These are phyloP conservation scores for Epichloe elymi DNA, from an alignment of 2,329 filamentous ascomycete species.

Conservation along the genomic window DNA sequence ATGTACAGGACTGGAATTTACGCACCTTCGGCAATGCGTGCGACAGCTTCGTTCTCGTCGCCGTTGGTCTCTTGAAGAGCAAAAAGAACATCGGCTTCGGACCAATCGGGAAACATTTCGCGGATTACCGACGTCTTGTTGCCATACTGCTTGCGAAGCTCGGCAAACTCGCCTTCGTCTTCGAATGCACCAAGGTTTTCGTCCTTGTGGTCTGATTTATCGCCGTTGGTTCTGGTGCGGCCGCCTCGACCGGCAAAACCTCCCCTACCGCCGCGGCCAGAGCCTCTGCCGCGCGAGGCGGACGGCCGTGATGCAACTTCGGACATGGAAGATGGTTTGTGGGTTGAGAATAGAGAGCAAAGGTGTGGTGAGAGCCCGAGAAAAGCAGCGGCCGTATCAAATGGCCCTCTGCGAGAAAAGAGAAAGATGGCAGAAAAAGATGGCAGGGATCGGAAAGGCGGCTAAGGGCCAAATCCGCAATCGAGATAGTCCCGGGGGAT, in stretches of 20 bases:
- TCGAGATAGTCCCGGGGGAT: slow-evolving; percentile 18
- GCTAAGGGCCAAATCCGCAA: slow-evolving; percentile 16
- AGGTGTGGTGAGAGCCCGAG: slow-evolving; percentile 13
- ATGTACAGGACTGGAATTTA: slow-evolving; percentile 11
- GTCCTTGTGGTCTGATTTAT: slow-evolving; percentile 43
- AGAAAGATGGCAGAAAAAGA: slow-evolving; percentile 15
- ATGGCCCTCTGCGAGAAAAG: slow-evolving; percentile 21
- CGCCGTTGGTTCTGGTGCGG: slow-evolving; percentile 58
- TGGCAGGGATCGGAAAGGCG: slow-evolving; percentile 8
- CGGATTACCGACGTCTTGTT: slow-evolving; percentile 68
- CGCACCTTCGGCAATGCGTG: slow-evolving; percentile 67
- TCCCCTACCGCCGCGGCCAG: slow-evolving; percentile 72
- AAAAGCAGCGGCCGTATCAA: slow-evolving; percentile 5
- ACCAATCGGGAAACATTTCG: slow-evolving; percentile 93
- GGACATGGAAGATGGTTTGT: slow-evolving; percentile 56
- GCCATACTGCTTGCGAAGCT: slow-evolving; percentile 83
- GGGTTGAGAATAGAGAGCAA: slow-evolving; percentile 61
- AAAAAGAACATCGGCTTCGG: slow-evolving; percentile 85
- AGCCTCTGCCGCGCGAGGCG: slow-evolving; percentile 79
- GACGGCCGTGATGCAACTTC: slow-evolving; percentile 78
- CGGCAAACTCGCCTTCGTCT: slow-evolving; percentile 82
- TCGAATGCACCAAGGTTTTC: slow-evolving; percentile 47
- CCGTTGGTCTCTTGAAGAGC: slow-evolving; percentile 80
- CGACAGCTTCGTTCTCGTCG: slow-evolving; percentile 61
- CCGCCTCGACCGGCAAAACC: slow-evolving; percentile 61